These are phyloP conservation scores for Blechomonas ayalai DNA, from an alignment of 208 protist species.

Conservation along the genomic window DNA sequence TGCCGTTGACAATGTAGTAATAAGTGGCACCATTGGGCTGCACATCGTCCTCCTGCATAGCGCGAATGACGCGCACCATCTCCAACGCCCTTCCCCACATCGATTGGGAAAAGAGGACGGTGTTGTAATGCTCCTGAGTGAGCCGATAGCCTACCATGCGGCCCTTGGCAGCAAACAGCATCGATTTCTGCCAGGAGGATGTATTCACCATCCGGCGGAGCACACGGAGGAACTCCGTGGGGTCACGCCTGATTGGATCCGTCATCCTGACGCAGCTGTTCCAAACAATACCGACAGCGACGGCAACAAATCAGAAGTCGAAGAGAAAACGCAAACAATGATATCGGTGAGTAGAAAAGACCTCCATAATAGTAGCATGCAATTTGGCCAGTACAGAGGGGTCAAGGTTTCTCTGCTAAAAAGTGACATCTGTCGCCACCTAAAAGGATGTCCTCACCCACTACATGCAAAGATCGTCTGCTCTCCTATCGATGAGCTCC, in stretches of 20 bases:
- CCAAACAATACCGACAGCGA: not conserved
- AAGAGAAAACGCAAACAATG: not conserved
- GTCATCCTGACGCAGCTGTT: conserved; percentile 35
- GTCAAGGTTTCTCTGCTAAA: too few species aligned
- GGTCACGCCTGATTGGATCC: conserved; percentile 83
- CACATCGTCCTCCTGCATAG: conserved; percentile 84
- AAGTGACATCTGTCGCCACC: too few species aligned
- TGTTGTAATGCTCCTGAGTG: conserved; percentile 88
- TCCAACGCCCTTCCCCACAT: conserved; percentile 86
- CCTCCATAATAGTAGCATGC: too few species aligned
- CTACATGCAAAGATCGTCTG: too few species aligned
- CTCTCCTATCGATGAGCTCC: too few species aligned
- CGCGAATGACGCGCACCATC: conserved; percentile 79
- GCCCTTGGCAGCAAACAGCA: conserved; percentile 86
- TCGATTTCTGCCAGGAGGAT: conserved; percentile 86
- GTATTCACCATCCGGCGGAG: conserved; percentile 83
- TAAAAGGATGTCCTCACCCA: too few species aligned
- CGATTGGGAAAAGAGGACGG: conserved; percentile 83
- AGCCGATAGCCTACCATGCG: conserved; percentile 89
- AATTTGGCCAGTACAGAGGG: too few species aligned
- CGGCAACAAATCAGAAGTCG: conserved; percentile 2
- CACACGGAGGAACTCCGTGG: conserved; percentile 88
- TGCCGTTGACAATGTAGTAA: conserved; percentile 90
- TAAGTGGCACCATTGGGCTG: conserved; percentile 86
- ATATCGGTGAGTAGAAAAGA: not conserved